These are phyloP conservation scores for Phytophthora citrophthora DNA, from an alignment of 352 stramenopile species.

Conservation along the genomic window DNA sequence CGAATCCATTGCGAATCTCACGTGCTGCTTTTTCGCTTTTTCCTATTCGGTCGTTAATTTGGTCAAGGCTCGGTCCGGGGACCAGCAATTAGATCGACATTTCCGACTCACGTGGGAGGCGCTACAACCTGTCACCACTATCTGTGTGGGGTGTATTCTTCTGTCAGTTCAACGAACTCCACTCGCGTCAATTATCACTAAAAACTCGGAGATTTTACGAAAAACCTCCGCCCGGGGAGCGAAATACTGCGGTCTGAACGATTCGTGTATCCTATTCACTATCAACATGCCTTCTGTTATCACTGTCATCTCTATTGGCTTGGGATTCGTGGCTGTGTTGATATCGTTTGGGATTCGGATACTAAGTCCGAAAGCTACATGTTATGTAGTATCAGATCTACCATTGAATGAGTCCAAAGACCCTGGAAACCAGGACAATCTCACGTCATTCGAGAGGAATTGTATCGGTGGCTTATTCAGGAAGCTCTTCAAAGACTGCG, in stretches of 20 bases:
- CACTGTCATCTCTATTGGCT: neutral
- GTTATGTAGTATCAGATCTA: neutral
- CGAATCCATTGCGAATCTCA: constrained; percentile 26
- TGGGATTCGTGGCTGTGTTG: constrained; percentile 8
- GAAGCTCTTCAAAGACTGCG: constrained; percentile 23
- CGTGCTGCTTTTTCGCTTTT: constrained; percentile 28
- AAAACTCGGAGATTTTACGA: constrained; percentile 8
- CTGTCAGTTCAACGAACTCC: constrained; percentile 4
- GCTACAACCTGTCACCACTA: constrained; percentile 17
- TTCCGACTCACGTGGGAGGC: constrained; percentile 29
- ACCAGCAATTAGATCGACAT: constrained; percentile 21
- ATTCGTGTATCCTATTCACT: constrained; percentile 24
- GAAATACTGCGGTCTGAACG: constrained; percentile 22
- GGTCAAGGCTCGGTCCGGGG: constrained; percentile 15
- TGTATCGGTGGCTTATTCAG: constrained; percentile 13
- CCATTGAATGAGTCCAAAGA: neutral
- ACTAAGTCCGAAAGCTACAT: neutral
- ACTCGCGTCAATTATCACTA: constrained; percentile 3
- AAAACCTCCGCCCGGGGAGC: constrained; percentile 13
- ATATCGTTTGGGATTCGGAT: constrained; percentile 5
- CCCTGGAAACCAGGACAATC: neutral
- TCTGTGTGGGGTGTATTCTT: neutral
- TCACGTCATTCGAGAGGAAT: constrained; percentile 16
- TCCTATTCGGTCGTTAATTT: constrained; percentile 27
- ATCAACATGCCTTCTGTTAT: constrained; percentile 8